Base-by-base conservation (phyloP, 1,284 basidiomycete genomes). In the Cutaneotrichosporon cavernicola region DNA sequence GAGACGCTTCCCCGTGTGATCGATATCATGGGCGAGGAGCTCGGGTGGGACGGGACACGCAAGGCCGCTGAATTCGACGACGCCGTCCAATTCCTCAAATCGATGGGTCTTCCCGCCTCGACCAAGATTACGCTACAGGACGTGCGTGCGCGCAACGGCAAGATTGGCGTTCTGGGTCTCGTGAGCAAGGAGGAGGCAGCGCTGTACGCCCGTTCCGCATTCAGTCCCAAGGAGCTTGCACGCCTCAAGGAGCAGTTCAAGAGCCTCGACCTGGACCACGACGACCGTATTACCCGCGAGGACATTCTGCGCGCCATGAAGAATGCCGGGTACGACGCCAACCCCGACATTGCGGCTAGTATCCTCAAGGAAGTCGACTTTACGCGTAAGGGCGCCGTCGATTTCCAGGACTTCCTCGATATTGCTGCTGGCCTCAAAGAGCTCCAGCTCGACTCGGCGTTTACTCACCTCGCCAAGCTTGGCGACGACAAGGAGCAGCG, bases 1-100 rank as follows among this genome's bases (percentile, higher is more conserved):
- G 88, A 90, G 58, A 86, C 89, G 0, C 86, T 98, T 63, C 94
- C 95, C 2, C 85, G 86, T 47, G 88, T 98, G 61, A 88, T 97
- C 66, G 91, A 93, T 64, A 90, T 97, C 76, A 97, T 98, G 93
- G 86, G 87, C 32, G 85, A 86, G 60, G 93, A 97, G 78, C 85
- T 94, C 22, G 84, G 85, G 34, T 97, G 95, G 95, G 84, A 85
- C 69, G 77, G 81, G 36, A 74, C 80, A 60, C 84, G 87, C 68
- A 85, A 87, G 71, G 79, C 83, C 65, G 73, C 83, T 57, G 88
- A 92, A 81, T 86, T 90, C 69, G 80, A 83, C 55, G 79, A 84
- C 5, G 85, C 86, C 0, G 82, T 88, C n/a, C 76, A 77, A 47
- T 92, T 90, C 81, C 83, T 93, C 57, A 82, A 82, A 62, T 87